These are phyloP conservation scores for Hanseniaspora hatyaiensis DNA, from an alignment of 805 yeast species.

Conservation along the genomic window DNA sequence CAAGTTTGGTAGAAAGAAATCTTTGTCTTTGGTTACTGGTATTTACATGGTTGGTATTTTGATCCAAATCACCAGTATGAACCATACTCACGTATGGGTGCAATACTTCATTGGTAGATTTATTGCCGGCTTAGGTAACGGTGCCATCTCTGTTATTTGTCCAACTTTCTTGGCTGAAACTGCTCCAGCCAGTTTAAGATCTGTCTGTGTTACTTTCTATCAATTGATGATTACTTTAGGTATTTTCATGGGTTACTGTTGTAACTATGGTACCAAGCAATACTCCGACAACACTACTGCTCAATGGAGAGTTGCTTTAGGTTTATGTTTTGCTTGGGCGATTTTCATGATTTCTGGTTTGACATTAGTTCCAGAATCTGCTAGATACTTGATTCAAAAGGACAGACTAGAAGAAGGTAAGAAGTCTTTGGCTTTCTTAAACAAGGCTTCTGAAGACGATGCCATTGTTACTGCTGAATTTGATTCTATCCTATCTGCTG, in stretches of 20 bases:
- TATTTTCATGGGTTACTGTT: slow-evolving; percentile 67
- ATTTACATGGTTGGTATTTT: slow-evolving; percentile 58
- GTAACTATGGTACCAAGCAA: slow-evolving; percentile 47
- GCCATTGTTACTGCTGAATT: slow-evolving; percentile 47
- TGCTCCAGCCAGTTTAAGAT: slow-evolving; percentile 42
- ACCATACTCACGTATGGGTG: slow-evolving; percentile 40
- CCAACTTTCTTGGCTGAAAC: slow-evolving; percentile 53
- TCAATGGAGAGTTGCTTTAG: slow-evolving; percentile 69
- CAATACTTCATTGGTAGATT: slow-evolving; percentile 60
- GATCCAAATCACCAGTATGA: slow-evolving; percentile 46
- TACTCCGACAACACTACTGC: slow-evolving; percentile 31
- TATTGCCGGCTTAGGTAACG: slow-evolving; percentile 69
- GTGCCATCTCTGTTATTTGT: slow-evolving; percentile 62
- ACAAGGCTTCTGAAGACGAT: slow-evolving; percentile 44
- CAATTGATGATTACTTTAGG: slow-evolving; percentile 65
- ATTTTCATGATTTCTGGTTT: slow-evolving; percentile 31
- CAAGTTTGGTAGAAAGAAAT: slow-evolving; percentile 52
- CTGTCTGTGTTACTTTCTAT: slow-evolving; percentile 58
- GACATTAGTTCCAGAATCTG: slow-evolving; percentile 60
- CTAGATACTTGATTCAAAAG: slow-evolving; percentile 50
- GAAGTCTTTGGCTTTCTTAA: slow-evolving; percentile 46
- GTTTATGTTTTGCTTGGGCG: slow-evolving; percentile 42
- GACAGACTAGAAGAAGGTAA: slow-evolving; percentile 52
- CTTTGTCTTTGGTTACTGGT: slow-evolving; percentile 47
- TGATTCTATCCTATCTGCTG: slow-evolving; percentile 46